Evolutionary conservation across 768 basidiomycete genomes (phyloP), one percentile per base, ranked within the genome.

Genomic region (Russula dissimulans): DNA sequence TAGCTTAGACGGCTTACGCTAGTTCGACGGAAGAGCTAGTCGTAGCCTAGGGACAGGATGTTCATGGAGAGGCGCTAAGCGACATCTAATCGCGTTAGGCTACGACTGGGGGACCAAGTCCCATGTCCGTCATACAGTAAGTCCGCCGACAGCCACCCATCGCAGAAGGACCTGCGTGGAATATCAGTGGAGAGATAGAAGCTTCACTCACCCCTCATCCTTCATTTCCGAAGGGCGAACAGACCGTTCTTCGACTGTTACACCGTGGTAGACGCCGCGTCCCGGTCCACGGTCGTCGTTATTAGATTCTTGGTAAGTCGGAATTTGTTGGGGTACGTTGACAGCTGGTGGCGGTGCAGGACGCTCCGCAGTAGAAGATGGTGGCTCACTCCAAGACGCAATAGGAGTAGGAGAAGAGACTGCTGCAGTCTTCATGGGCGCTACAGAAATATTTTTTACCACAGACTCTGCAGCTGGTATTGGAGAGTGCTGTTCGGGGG

Each of bases 221-320:
- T 91, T 91, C 90, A 91, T 92, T 73, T 95, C 92, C 11, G 85
- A 86, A 22, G 89, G 89, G 31, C 89, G 79, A 34, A 91, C 74
- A 54, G 80, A 80, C 52, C 87, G 79, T 69, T 86, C 81, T 48
- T 78, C 76, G 55, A 74, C 71, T 26, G 76, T 18, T 6, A 56
- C 32, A 49, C 42, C n/a, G 18, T 60, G 52, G 42, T 66, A 77
- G 62, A 75, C 78, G 18, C 69, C 75, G 22, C 61, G 51, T 10
- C 31, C 69, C 62, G 51, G 67, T 65, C 54, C 72, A 61, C 67
- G 73, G 62, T 55, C 64, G 49, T 67, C 76, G 11, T 34, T 52
- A 22, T 63, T 52, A 4, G 55, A 53, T 18, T 64, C 63, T 41
- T 64, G 59, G 34, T 66, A 66, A 1, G 65, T 66, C 31, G 65